Base-by-base conservation (phyloP, 2,329 filamentous ascomycete genomes). In the Akanthomyces muscarius region DNA sequence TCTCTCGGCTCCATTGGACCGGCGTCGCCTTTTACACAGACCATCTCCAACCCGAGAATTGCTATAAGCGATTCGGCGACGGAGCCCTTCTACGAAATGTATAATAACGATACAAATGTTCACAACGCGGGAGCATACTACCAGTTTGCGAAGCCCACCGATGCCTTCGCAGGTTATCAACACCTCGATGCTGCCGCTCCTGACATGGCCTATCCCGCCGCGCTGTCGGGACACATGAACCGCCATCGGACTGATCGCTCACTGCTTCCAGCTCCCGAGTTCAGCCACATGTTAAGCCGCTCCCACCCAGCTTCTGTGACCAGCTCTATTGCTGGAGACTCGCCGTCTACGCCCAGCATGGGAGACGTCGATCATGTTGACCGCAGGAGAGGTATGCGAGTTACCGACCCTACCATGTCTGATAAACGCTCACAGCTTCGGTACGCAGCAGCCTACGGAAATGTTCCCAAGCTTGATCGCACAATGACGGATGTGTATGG, bases 401-500 rank as follows among this genome's bases (percentile, higher is more conserved):
- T 56, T 48, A 58, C 23, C n/a, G 45, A 53, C 13, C 21, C 28
- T 21, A 10, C 36, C 45, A 11, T 28, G 30, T 30, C 58, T 61
- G 63, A 71, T 21, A 56, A 58, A 45, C 42, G 86, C 89, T 92
- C 87, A 93, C 88, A 81, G 74, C 76, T 72, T 71, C 75, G 78
- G 71, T 74, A 79, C 75, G 70, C 81, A 86, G 83, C 86, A 76
- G 82, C 85, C 67, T 79, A 78, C 67, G 75, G 79, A 65, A 79
- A 81, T 45, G 79, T 87, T 30, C 89, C 92, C 30, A 95, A 94
- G 76, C 84, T 96, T 66, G 89, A 92, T 68, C 84, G 92, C 63
- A 95, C 92, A 0, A 91, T 95, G 77, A 94, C 92, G 21, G 92
- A 96, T 71, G 84, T 91, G 56, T 94, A 90, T 71, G 84, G 86